Percentiles rank a stretch among this genome's conserved stretches.
Evolutionary conservation across 2,329 filamentous ascomycete genomes (phyloP).

Genomic region (Phyllosticta ampelicida): DNA sequence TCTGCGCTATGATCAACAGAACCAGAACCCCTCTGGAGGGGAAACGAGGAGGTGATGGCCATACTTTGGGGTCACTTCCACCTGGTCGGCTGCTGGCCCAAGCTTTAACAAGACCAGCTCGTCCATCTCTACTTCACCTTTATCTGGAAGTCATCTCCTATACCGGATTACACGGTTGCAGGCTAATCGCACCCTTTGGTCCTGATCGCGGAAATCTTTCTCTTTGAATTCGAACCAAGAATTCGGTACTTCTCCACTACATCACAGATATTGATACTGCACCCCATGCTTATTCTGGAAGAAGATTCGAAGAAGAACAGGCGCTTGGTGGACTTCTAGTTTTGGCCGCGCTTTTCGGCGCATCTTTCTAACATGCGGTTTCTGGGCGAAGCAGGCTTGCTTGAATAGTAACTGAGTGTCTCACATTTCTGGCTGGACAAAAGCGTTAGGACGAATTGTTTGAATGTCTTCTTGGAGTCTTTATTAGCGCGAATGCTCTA

Average conservation of each 20-base stretch:
- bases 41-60: no score
- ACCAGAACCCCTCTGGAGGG: neutral
- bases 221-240: neutral
- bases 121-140: no score
- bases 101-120: no score
- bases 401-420: neutral
- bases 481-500: no score
- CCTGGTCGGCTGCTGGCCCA: no score
- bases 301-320: neutral
- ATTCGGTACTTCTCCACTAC: neutral
- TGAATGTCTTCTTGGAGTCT: no score
- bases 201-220: no score
- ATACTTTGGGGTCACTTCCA: no score
- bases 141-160: no score
- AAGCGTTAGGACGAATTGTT: neutral
- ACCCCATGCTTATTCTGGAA: neutral
- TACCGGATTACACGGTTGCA: no score
- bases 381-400: neutral
- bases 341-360: neutral
- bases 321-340: neutral
- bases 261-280: neutral
- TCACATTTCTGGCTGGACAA: neutral
- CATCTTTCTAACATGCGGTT: neutral
- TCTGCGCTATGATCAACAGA: neutral
- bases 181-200: no score